Conservation (phyloP, 106 monocot genomes). For the Ottelia alismoides region DNA sequence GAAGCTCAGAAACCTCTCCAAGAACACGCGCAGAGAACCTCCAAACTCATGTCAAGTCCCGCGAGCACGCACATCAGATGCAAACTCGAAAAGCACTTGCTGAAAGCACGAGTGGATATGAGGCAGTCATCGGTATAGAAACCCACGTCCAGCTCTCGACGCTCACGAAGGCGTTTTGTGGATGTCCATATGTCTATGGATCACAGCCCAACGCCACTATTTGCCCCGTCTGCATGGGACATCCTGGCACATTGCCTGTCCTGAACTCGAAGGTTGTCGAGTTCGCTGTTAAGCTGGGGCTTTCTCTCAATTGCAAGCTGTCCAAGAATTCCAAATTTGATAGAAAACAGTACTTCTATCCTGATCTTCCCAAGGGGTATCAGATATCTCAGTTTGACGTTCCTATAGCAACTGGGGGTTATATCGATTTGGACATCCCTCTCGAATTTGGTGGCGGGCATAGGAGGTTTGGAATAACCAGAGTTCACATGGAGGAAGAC, state of each 20-base stretch:
- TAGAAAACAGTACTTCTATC: conserved; percentile 95
- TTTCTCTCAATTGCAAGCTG: conserved; percentile 78
- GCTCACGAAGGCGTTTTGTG: conserved; percentile 80
- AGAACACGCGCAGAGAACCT: conserved; percentile 9
- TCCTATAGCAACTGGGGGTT: conserved; percentile 63
- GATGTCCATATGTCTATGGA: conserved; percentile 74
- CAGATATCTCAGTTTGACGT: conserved; percentile 96
- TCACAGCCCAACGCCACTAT: conserved; percentile 67
- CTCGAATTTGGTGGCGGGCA: conserved; percentile 92
- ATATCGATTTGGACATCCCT: conserved; percentile 75
- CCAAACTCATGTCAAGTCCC: conserved; percentile 7
- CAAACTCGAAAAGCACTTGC: conserved; percentile 14
- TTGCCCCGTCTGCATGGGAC: conserved; percentile 91
- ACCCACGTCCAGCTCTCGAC: conserved; percentile 93
- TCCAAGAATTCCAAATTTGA: conserved; percentile 78
- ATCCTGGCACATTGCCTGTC: conserved; percentile 76
- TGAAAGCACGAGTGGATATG: conserved; percentile 28
- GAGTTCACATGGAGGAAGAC: conserved; percentile 99
- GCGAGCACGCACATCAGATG: conserved; percentile 16
- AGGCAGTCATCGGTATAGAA: conserved; percentile 88
- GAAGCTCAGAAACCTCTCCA: background rate
- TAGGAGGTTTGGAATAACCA: conserved; percentile 79
- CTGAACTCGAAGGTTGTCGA: conserved; percentile 72
- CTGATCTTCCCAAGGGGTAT: conserved; percentile 93
- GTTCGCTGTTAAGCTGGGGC: conserved; percentile 67